phyloP scores from a whole-genome alignment of 2,329 filamentous ascomycete species.

The Nemania sp. region DNA sequence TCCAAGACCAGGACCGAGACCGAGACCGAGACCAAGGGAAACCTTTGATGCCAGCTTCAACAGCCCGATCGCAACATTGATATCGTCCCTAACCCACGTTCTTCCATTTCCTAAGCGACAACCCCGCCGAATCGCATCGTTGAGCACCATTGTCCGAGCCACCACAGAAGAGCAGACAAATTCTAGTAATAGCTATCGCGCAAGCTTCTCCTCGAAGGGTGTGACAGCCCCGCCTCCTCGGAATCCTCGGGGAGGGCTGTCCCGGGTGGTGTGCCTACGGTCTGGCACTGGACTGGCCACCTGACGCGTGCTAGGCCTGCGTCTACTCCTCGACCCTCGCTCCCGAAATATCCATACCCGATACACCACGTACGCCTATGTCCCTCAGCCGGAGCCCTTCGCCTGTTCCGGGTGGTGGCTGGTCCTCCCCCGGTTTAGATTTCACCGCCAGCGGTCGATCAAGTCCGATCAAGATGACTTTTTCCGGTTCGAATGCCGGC shows the following conservation, averaged over 20 bases:
- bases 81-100: slow-evolving; percentile 49
- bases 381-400: slow-evolving; percentile 87
- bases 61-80: slow-evolving; percentile 43
- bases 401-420: slow-evolving; percentile 81
- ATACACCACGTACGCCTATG: slow-evolving; percentile 68
- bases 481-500: slow-evolving; percentile 56
- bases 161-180: slow-evolving; percentile 36
- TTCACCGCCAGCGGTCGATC: slow-evolving; percentile 70
- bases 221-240: slow-evolving; percentile 45
- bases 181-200: slow-evolving; percentile 43
- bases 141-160: slow-evolving; percentile 52
- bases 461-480: slow-evolving; percentile 61
- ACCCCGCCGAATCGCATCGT: slow-evolving; percentile 53
- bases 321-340: slow-evolving; percentile 15
- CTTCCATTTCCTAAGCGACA: slow-evolving; percentile 60
- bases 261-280: slow-evolving; percentile 58
- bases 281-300: slow-evolving; percentile 16
- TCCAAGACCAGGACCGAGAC: neutral
- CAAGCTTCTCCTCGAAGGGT: slow-evolving; percentile 44
- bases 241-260: slow-evolving; percentile 56
- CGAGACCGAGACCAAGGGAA: neutral
- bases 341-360: slow-evolving; percentile 40
- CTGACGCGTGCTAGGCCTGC: slow-evolving; percentile 12
- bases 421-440: slow-evolving; percentile 81
- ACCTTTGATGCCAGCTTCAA: neutral